Conservation (phyloP, 2,329 filamentous ascomycete genomes). For the Endoconidiophora polonica region DNA sequence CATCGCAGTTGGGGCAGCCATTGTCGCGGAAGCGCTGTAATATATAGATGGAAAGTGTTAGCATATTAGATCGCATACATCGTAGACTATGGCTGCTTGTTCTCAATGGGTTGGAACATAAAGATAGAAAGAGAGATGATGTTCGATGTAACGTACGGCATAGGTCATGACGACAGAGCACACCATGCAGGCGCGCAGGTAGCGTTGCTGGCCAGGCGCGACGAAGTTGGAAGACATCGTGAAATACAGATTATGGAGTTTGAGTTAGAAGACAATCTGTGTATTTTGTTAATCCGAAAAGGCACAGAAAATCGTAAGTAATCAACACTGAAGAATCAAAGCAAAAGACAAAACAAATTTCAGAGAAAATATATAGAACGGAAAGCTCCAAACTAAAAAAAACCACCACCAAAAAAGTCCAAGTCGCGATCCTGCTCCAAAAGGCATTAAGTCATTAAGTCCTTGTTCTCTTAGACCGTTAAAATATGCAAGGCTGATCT, state of each 20-base stretch:
- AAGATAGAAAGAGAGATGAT: constrained; percentile 11
- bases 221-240: constrained; percentile 33
- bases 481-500: background rate
- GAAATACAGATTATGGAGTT: background rate
- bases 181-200: constrained; percentile 94
- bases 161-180: constrained; percentile 86
- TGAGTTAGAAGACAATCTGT: no score
- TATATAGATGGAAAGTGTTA: constrained; percentile 2
- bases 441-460: background rate
- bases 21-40: constrained; percentile 63
- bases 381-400: background rate
- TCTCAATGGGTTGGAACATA: background rate
- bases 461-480: background rate
- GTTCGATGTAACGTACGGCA: constrained; percentile 32
- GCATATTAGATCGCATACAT: background rate
- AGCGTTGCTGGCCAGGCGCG: constrained; percentile 58
- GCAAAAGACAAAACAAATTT: no score
- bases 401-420: background rate
- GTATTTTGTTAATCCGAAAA: no score
- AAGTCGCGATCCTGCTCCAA: background rate
- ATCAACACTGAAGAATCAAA: no score
- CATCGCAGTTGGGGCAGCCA: constrained; percentile 94
- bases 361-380: background rate
- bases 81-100: background rate
- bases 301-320: background rate